A percentile compares a stretch with the other conserved stretches of the same genome.
These are phyloP conservation scores for Penicillium hesseltinei DNA, from an alignment of 2,329 filamentous ascomycete species.

Conservation along the genomic window DNA sequence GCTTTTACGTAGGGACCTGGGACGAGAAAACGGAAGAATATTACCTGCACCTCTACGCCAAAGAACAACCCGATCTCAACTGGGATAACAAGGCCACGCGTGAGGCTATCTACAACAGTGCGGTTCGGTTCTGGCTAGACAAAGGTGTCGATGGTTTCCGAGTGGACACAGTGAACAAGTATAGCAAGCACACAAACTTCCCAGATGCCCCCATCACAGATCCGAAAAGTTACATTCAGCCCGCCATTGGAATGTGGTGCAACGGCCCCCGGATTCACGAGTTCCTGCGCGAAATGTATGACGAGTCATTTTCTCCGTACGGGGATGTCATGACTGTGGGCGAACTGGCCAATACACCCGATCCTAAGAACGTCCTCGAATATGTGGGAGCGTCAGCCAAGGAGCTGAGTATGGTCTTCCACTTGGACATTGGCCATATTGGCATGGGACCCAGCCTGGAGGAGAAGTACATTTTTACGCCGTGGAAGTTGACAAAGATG, in stretches of 20 bases:
- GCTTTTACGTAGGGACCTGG: conserved; percentile 50
- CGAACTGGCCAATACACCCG: conserved; percentile 64
- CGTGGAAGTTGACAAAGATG: conserved; percentile 50
- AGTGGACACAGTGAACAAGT: conserved; percentile 67
- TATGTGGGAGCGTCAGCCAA: conserved; percentile 60
- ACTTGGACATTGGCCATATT: conserved; percentile 44
- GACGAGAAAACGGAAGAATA: conserved; percentile 68
- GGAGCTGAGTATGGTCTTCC: conserved; percentile 69
- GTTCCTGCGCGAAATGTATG: conserved; percentile 66
- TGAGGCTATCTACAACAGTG: conserved; percentile 63
- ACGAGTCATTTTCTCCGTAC: conserved; percentile 52
- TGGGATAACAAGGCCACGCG: conserved; percentile 68
- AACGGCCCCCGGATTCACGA: conserved; percentile 70
- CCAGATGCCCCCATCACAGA: conserved; percentile 58
- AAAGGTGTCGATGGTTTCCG: conserved; percentile 68
- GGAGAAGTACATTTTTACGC: conserved; percentile 48
- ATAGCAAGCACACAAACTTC: conserved; percentile 50
- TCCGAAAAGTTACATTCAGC: conserved; percentile 48
- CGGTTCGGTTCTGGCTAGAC: conserved; percentile 73
- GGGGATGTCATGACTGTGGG: conserved; percentile 67
- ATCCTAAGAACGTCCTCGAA: conserved; percentile 55
- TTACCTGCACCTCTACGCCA: conserved; percentile 70
- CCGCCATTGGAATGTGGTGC: conserved; percentile 57
- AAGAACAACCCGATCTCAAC: conserved; percentile 73
- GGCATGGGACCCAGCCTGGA: conserved; percentile 50